Conservation (phyloP, 306 rosid species). For the Cucurbita ficifolia region DNA sequence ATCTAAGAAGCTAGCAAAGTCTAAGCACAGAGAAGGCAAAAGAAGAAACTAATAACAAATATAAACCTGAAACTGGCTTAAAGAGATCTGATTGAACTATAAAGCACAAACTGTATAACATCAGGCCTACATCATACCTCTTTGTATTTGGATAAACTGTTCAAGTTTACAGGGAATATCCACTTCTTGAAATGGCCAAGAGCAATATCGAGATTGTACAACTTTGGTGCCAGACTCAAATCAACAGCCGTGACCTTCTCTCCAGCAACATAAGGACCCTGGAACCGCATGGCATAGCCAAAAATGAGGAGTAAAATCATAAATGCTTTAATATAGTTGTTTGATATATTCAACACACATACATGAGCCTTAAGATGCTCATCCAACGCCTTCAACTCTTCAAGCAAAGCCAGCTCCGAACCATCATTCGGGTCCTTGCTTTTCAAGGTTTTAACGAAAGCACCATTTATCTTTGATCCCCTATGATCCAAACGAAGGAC, state of each 20-base stretch:
- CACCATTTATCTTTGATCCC: constrained; percentile 63
- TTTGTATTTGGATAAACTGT: constrained; percentile 36
- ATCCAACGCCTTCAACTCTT: constrained; percentile 57
- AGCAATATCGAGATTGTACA: constrained; percentile 58
- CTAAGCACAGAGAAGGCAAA: not conserved
- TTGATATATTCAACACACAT: constrained; percentile 10
- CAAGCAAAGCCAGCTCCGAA: constrained; percentile 62
- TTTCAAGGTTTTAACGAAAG: constrained; percentile 52
- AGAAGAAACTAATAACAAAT: not conserved
- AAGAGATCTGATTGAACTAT: not conserved
- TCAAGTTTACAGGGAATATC: constrained; percentile 46
- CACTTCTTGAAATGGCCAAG: constrained; percentile 84
- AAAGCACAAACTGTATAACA: not conserved
- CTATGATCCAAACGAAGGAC: constrained; percentile 15
- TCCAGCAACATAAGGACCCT: constrained; percentile 90
- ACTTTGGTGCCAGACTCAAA: constrained; percentile 83
- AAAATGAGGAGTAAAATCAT: not conserved
- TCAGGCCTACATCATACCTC: constrained; percentile 13
- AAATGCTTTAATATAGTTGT: not conserved
- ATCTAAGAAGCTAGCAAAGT: not conserved
- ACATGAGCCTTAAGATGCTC: constrained; percentile 79
- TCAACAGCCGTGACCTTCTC: constrained; percentile 73
- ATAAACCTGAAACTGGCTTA: not conserved
- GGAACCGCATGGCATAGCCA: constrained; percentile 13
- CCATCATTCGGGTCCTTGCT: constrained; percentile 84